Evolutionary conservation across 805 yeast species (phyloP), one percentile per base, ranked within the genome.

Genomic region (Saccharomycopsis microspora): DNA sequence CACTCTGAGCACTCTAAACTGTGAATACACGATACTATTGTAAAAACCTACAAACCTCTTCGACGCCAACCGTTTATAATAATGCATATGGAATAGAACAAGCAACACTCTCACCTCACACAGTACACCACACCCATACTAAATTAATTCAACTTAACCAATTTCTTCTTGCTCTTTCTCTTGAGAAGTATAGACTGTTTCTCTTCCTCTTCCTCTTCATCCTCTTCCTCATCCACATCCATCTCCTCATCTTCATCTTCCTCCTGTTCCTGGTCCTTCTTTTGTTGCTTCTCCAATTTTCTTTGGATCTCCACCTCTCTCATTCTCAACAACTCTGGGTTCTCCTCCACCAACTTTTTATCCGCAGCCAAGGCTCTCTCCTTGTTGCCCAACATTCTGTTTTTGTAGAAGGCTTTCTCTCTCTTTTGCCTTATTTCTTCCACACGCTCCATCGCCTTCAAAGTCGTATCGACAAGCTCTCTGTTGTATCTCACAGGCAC

Each of bases 351-450:
- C 62, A 93, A 74, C 68, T 86, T 86, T 70, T 80, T 80, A 69
- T 93, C 98, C 49, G 83, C 72, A 47, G 80, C 86, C 61, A 87
- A 73, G 65, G 85, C 84, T 65, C 80, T 78, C 57, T 85, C 96
- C 68, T 81, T 85, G 71, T 93, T 93, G 55, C 96, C 97, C 68
- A 85, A 86, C 98, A 93, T 93, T 80, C 98, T 85, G 72, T 89
- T 88, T 87, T 89, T 90, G 74, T 86, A 93, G 88, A 93, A 93
- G 10, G 97, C 97, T 64, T 95, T 78, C 69, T 93, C 98, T 73
- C 98, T 83, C 75, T 82, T 88, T 65, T 77, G 82, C 74, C 98
- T 82, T 66, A 93, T 93, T 70, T 87, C 94, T 66, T 93, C 97
- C 54, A 93, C 83, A 71, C 97, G 81, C 48, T 84, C 74, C 98